Evolutionary conservation across 1,139 yeast genomes (phyloP), one percentile per base, ranked within the genome.

Genomic region (Geotrichum histeridarum): DNA sequence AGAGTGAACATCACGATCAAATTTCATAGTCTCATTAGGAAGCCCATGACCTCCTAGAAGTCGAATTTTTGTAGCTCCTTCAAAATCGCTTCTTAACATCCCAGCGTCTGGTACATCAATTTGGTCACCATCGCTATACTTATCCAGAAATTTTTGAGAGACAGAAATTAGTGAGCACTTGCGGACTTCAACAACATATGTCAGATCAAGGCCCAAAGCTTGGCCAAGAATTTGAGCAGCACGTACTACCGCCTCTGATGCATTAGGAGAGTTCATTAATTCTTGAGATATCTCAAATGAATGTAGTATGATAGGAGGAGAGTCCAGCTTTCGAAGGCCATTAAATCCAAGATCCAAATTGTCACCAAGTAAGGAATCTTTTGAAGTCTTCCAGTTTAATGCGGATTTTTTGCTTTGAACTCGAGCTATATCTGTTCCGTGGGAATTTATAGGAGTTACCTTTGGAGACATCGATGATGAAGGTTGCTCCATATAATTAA

Each of bases 161-260:
- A 61, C 57, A 14, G 54, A 42, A 42, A 56, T 60, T 15, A 49
- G 39, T 9, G 48, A 42, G 38, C 61, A 54, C 2, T 77, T 73
- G 55, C 84, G 70, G 2, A 83, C 73, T 62, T 84, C 88, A 59
- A 82, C 68, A 14, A 84, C 71, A 61, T 80, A 82, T 0, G 79
- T 84, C 55, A 80, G 71, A 51, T 78, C 78, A 53, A 79, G 70
- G 0, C 73, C 70, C 54, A 76, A 70, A 36, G 70, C 67, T 2
- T 68, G 68, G 12, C 74, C 64, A 5, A 84, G 62, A 1, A 73
- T 65, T 53, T 72, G 72, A 35, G 83, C 73, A 7, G 71, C 71
- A 50, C 59, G 58, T 18, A 62, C 61, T 12, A 67, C 58, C 1
- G 70, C 70, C 9, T 60, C 61, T 11, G 59, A 55, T 3, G 63